Evolutionary conservation across 305 asterid genomes (phyloP), one percentile per base, ranked within the genome.

Genomic region (Salvia sclarea): DNA sequence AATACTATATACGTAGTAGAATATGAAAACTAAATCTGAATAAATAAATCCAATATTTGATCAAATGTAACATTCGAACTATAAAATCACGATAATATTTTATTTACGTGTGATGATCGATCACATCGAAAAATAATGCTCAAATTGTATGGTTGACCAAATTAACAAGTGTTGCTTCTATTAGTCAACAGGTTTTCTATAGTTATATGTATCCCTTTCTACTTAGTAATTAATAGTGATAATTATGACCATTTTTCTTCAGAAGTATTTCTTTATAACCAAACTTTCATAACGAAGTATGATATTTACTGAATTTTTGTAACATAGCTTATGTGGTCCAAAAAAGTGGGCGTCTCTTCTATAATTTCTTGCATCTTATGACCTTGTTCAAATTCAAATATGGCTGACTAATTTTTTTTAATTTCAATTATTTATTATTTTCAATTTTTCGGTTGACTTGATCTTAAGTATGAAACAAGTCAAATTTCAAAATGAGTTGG

Each of bases 321-420:
- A 9, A 40, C 10, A 12, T n/a, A 45, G 9, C 18, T 21, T 28
- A 16, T 12, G 2, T 66, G 62, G 47, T 11, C 35, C 30, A 47
- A 64, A 45, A 16, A 30, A 30, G 58, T 12, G 44, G 45, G 47
- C 33, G 5, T 28, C 33, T 2, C 30, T 2, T 2, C 62, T 56
- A 24, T 8, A 18, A 31, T 24, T 22, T 65, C n/a, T 64, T 10
- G 28, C 70, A 17, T 48, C 16, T 48, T 48, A 31, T 12, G 10
- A 28, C 24, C 47, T 20, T 48, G 59, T 64, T 33, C 43, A 47
- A 14, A 66, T 40, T 70, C 55, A 37, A 3, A 49, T 21, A 31
- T 60, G 55, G 48, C 21, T 54, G 31, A 24, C 50, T 63, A 14
- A 22, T 16, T 47, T 8, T 47, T 45, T 14, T 2, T 40, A 25